Conservation (phyloP, 768 basidiomycete species). For the Mycena galericulata region DNA sequence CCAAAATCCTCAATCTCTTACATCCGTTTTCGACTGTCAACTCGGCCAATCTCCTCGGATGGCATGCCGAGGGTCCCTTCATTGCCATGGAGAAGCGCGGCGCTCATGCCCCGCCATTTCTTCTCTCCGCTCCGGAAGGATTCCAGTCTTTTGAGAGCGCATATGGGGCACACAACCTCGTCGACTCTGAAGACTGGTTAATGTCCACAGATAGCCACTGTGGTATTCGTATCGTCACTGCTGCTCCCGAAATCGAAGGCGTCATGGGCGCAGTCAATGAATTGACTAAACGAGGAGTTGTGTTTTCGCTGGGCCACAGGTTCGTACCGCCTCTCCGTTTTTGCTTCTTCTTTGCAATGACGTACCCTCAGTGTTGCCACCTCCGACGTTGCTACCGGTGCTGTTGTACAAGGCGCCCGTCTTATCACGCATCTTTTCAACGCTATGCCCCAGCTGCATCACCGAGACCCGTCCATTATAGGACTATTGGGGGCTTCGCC, state of each 20-base stretch:
- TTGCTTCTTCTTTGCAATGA: neutral
- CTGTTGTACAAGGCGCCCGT: slow-evolving; percentile 79
- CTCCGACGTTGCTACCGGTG: slow-evolving; percentile 77
- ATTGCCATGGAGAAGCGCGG: slow-evolving; percentile 86
- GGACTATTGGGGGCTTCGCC: slow-evolving; percentile 87
- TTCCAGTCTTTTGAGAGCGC: slow-evolving; percentile 77
- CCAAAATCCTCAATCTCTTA: slow-evolving; percentile 74
- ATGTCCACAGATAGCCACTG: slow-evolving; percentile 60
- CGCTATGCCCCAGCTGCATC: slow-evolving; percentile 91
- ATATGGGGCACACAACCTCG: slow-evolving; percentile 77
- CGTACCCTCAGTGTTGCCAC: slow-evolving; percentile 69
- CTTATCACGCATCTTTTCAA: slow-evolving; percentile 95
- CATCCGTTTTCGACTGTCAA: slow-evolving; percentile 71
- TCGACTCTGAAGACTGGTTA: slow-evolving; percentile 74
- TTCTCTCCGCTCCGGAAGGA: slow-evolving; percentile 72
- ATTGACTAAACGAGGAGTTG: slow-evolving; percentile 72
- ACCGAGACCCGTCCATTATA: slow-evolving; percentile 92
- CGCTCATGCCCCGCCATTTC: slow-evolving; percentile 79
- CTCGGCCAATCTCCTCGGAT: slow-evolving; percentile 85
- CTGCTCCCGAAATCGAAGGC: slow-evolving; percentile 88
- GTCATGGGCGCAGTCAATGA: slow-evolving; percentile 78
- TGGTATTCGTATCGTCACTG: slow-evolving; percentile 85
- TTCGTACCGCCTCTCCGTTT: slow-evolving; percentile 42
- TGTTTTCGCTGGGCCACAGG: slow-evolving; percentile 93
- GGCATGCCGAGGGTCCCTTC: slow-evolving; percentile 94